Evolutionary conservation across 352 stramenopile genomes (phyloP), one percentile per base, ranked within the genome.

Genomic region (Thalassiosira livingstoniorum): DNA sequence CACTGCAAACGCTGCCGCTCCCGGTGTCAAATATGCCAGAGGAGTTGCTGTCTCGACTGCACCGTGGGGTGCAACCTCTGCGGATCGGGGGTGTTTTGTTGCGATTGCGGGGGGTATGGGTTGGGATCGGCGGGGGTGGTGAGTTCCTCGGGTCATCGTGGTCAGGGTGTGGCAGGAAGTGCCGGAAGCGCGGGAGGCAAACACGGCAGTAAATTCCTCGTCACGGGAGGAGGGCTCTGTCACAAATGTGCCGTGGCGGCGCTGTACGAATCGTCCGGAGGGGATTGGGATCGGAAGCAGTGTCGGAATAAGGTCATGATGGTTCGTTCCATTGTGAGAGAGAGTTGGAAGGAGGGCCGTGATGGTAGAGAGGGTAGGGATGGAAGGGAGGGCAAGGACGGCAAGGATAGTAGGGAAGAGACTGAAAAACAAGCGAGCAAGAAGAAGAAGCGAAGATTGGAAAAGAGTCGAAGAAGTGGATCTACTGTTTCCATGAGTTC

Each of bases 31-130:
- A 25, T 39, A 10, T 70, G 62, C 35, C 2, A 23, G 4, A 70
- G 62, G 34, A 15, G 23, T 0, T 70, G 62, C 42, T 70, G 62
- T 31, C 13, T 70, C 25, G 37, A 58, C 39, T 70, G 62, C 25
- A 32, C 58, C 2, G 13, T 58, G 31, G 4, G 15, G 2, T 70
- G 62, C 27, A n/a, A 39, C 2, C 4, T n/a, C 18, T 58, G 62
- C 25, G 27, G 23, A 23, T 70, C 25, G 15, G 34, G 47, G 21
- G 5, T 18, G 0, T 58, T 58, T 18, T 70, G 62, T 34, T 45
- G 0, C 1, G 62, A 70, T 45, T 70, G 62, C 25, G 15, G 7
- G 31, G 37, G 37, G 21, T 68, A 53, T 53, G 47, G 47, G 4
- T 2, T 27, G 3, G 7, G 37, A 23, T 11, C 23, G 25, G 13